phyloP scores from a whole-genome alignment of 805 yeast genomes.

The Grigorovia jiainica region DNA sequence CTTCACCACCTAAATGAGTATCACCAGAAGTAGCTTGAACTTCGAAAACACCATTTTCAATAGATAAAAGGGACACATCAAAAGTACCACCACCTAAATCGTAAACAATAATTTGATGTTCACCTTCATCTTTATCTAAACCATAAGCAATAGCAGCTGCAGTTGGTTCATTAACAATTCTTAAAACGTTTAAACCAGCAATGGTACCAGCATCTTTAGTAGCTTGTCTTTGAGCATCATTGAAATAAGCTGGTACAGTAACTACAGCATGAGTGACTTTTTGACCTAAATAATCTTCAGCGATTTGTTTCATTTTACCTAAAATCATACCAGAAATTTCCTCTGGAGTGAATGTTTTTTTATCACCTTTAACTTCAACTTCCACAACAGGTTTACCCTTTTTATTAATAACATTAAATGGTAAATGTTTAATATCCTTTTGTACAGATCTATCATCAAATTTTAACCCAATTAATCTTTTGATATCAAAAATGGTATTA shows the following conservation, averaged over 20 bases:
- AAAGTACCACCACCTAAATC: slow-evolving; percentile 98
- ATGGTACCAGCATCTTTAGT: slow-evolving; percentile 89
- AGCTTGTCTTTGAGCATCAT: slow-evolving; percentile 91
- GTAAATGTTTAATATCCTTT: slow-evolving; percentile 74
- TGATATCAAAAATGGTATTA: slow-evolving; percentile 85
- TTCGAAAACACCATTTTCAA: slow-evolving; percentile 88
- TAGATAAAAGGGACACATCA: slow-evolving; percentile 80
- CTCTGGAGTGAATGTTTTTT: slow-evolving; percentile 78
- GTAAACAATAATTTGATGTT: slow-evolving; percentile 83
- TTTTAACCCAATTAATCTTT: slow-evolving; percentile 83
- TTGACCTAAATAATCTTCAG: slow-evolving; percentile 82
- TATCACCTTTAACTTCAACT: slow-evolving; percentile 65
- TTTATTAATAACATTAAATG: slow-evolving; percentile 60
- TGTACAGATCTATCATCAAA: slow-evolving; percentile 70
- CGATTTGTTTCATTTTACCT: slow-evolving; percentile 85
- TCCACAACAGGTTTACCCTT: slow-evolving; percentile 76
- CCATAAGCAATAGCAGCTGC: slow-evolving; percentile 98
- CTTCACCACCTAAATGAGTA: slow-evolving; percentile 97
- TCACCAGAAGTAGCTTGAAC: slow-evolving; percentile 94
- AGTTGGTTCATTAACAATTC: slow-evolving; percentile 90
- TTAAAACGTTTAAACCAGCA: slow-evolving; percentile 80
- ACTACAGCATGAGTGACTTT: slow-evolving; percentile 84
- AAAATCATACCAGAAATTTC: slow-evolving; percentile 89
- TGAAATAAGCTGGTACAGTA: slow-evolving; percentile 89
- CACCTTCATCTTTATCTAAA: slow-evolving; percentile 70